Evolutionary conservation across 257 asterid genomes (phyloP), one percentile per base, ranked within the genome.

Genomic region (Craterostigma plantagineum): DNA sequence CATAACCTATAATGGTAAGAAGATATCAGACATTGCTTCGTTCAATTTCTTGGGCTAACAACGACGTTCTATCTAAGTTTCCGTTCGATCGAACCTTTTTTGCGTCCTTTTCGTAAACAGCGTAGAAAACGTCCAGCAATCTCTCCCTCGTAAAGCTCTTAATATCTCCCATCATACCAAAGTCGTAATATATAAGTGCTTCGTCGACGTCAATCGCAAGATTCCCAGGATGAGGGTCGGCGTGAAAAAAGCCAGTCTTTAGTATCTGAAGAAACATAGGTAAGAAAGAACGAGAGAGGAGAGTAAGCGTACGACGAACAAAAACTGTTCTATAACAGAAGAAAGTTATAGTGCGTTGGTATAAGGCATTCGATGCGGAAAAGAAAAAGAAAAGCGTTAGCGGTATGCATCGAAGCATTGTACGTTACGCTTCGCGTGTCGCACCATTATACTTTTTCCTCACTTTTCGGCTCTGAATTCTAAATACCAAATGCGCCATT

Each of bases 161-260:
- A 42, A 87, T 82, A 27, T 82, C 98, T 48, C 98, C 98, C 98
- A 87, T 87, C 98, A 87, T 82, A 43, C 98, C 98, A 18, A 87
- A 87, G 57, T 87, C 98, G 16, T 87, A 87, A 55, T 87, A 87
- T 61, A 87, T 87, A 49, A 87, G 78, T 23, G 93, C 62, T 72
- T 87, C 91, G 12, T 82, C 98, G 30, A 62, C 81, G 51, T 87
- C 98, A 51, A 87, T 67, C 11, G 96, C 96, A 36, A 85, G 96
- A 67, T 85, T 85, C 59, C 96, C 96, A 15, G 96, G 96, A 58
- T 87, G 98, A 43, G 98, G 98, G 66, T 87, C 98, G 42, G 98
- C 98, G 46, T 87, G 98, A 65, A 87, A 87, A 67, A 87, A 87
- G 47, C 98, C 98, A n/a, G 95, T 82, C 64, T 55, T 82, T 49